These are phyloP conservation scores for Zygoascus bituminiphila DNA, from an alignment of 805 yeast genomes.

Conservation along the genomic window DNA sequence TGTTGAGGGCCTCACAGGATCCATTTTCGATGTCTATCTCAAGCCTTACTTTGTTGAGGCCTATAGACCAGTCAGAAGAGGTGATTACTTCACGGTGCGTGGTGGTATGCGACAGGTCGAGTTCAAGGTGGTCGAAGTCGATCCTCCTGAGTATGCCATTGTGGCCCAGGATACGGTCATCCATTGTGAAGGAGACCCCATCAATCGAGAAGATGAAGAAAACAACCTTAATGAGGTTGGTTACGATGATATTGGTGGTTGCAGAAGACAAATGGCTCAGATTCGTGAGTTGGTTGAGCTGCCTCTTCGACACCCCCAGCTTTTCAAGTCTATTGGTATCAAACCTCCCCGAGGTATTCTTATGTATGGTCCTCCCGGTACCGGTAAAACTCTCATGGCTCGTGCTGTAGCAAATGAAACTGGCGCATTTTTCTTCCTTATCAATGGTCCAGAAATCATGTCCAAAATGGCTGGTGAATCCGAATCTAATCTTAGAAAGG, in stretches of 20 bases:
- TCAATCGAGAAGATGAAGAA: constrained; percentile 96
- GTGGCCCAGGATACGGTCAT: constrained; percentile 98
- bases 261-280: constrained; percentile 99
- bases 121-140: constrained; percentile 96
- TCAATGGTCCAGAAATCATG: constrained; percentile 99
- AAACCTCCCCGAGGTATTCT: constrained; percentile 98
- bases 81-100: constrained; percentile 91
- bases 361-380: constrained; percentile 96
- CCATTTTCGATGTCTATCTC: constrained; percentile 88
- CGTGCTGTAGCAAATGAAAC: constrained; percentile 99
- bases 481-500: constrained; percentile 93
- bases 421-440: constrained; percentile 96
- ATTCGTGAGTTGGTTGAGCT: constrained; percentile 97
- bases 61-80: constrained; percentile 96
- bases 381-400: constrained; percentile 98
- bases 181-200: constrained; percentile 98
- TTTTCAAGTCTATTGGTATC: constrained; percentile 95
- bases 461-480: constrained; percentile 99
- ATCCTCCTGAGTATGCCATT: constrained; percentile 94
- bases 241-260: constrained; percentile 98
- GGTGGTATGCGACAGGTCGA: constrained; percentile 99
- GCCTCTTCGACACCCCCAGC: constrained; percentile 96
- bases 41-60: constrained; percentile 99
- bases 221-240: constrained; percentile 95
- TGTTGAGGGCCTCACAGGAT: constrained; percentile 95